phyloP scores from a whole-genome alignment of 352 stramenopile genomes.

The Thalassiosira livingstoniorum region DNA sequence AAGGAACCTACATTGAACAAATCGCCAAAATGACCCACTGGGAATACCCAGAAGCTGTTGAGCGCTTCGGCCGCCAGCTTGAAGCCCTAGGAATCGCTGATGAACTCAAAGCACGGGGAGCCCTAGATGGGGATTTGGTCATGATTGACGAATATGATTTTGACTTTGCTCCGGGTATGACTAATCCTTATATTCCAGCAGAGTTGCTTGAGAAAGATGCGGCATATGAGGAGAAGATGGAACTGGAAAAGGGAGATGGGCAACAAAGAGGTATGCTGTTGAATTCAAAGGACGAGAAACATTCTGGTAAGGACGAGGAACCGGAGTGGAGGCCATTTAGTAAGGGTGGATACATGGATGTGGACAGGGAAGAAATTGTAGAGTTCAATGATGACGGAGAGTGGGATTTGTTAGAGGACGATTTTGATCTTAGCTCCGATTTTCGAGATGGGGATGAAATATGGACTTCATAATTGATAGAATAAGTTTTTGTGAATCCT shows the following conservation, averaged over 20 bases:
- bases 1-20: conserved; percentile 86
- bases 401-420: conserved; percentile 80
- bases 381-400: conserved; percentile 78
- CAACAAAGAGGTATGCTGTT: conserved; percentile 43
- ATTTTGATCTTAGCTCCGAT: conserved; percentile 66
- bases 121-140: conserved; percentile 82
- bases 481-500: too few relatives aligned
- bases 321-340: conserved; percentile 72
- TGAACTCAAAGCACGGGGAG: conserved; percentile 78
- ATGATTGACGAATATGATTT: conserved; percentile 89
- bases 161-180: conserved; percentile 82
- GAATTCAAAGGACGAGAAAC: conserved; percentile 35
- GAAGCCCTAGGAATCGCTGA: conserved; percentile 83
- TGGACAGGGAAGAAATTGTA: conserved; percentile 80
- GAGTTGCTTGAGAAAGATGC: conserved; percentile 81
- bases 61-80: conserved; percentile 85
- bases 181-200: conserved; percentile 84
- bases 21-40: conserved; percentile 90
- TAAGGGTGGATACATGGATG: conserved; percentile 81
- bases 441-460: conserved; percentile 74
- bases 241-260: conserved; percentile 28
- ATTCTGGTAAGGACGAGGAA: conserved; percentile 54
- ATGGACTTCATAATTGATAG: conserved; percentile 62
- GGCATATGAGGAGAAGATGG: conserved; percentile 46
- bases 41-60: conserved; percentile 90